These are phyloP conservation scores for Pleurotus tuoliensis DNA, from an alignment of 768 basidiomycete species.

Conservation along the genomic window DNA sequence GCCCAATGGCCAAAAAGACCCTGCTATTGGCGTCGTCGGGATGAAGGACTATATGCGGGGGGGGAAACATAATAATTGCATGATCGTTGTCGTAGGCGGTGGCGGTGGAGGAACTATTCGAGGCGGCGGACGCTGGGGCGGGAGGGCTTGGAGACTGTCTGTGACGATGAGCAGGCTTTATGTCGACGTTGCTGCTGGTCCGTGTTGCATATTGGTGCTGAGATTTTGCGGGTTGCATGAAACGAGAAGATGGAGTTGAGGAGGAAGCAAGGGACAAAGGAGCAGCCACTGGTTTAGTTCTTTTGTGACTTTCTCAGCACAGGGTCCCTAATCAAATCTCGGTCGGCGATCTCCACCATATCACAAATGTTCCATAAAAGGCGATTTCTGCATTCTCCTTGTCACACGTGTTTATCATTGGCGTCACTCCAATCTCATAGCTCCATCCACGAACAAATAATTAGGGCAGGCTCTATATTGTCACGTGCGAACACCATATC, in stretches of 20 bases:
- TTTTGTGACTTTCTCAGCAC: slow-evolving; percentile 8
- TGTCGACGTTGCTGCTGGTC: slow-evolving; percentile 46
- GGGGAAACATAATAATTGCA: slow-evolving; percentile 46
- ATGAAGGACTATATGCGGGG: slow-evolving; percentile 62
- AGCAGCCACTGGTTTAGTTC: slow-evolving; percentile 5
- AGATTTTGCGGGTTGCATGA: slow-evolving; percentile 6
- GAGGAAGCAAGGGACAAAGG: slow-evolving; percentile 4
- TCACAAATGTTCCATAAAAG: slow-evolving; percentile 3
- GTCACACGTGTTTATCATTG: slow-evolving; percentile 7
- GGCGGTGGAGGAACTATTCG: slow-evolving; percentile 13
- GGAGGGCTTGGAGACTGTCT: slow-evolving; percentile 39
- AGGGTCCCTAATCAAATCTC: slow-evolving; percentile 6
- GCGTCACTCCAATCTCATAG: not conserved
- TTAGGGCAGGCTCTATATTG: not conserved
- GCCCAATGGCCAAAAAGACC: slow-evolving; percentile 69
- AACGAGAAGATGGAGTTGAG: slow-evolving; percentile 1
- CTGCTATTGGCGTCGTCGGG: slow-evolving; percentile 70
- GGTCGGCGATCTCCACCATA: slow-evolving; percentile 6
- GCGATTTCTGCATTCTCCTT: slow-evolving; percentile 5
- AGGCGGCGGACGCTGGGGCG: slow-evolving; percentile 22
- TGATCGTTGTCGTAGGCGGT: slow-evolving; percentile 10
- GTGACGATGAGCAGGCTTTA: slow-evolving; percentile 50
- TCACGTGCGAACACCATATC: slow-evolving; percentile 10
- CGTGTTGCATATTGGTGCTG: slow-evolving; percentile 50
- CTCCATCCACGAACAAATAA: not conserved